Evolutionary conservation across 352 stramenopile species (phyloP).

Genomic region (Pythium phragmiticola): DNA sequence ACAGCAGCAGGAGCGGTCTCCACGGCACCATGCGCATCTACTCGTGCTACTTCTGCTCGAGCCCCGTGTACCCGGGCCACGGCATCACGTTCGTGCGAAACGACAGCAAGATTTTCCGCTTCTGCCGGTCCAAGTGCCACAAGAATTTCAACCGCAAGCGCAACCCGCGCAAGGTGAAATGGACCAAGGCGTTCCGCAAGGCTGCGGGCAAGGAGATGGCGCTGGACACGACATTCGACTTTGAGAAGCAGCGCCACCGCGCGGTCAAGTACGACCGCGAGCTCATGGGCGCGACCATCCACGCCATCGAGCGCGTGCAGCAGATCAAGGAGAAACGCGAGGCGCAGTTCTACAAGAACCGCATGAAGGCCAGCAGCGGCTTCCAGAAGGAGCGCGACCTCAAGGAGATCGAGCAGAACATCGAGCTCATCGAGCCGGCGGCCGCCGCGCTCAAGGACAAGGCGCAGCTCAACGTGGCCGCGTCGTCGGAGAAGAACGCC

Average conservation of each 20-base stretch:
- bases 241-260: conserved; percentile 98
- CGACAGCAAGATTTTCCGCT: conserved; percentile 99
- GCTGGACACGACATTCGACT: conserved; percentile 99
- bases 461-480: conserved; percentile 66
- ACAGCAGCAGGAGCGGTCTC: neutral
- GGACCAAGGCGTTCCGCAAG: conserved; percentile 99
- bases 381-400: conserved; percentile 80
- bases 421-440: conserved; percentile 80
- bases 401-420: conserved; percentile 84
- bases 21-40: conserved; percentile 93
- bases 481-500: conserved; percentile 64
- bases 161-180: conserved; percentile 99
- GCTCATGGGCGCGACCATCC: conserved; percentile 98
- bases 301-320: conserved; percentile 97
- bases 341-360: conserved; percentile 97
- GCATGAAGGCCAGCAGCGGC: conserved; percentile 90
- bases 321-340: conserved; percentile 97
- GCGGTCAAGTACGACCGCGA: conserved; percentile 99
- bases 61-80: conserved; percentile 98
- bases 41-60: conserved; percentile 99
- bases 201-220: conserved; percentile 99
- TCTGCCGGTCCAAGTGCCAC: conserved; percentile 99
- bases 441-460: conserved; percentile 70
- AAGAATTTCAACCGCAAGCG: conserved; percentile 99
- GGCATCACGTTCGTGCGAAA: conserved; percentile 99